A percentile compares a stretch with the other conserved stretches of the same genome.
phyloP scores from a whole-genome alignment of 2,329 filamentous ascomycete species.

The Claviceps monticola region DNA sequence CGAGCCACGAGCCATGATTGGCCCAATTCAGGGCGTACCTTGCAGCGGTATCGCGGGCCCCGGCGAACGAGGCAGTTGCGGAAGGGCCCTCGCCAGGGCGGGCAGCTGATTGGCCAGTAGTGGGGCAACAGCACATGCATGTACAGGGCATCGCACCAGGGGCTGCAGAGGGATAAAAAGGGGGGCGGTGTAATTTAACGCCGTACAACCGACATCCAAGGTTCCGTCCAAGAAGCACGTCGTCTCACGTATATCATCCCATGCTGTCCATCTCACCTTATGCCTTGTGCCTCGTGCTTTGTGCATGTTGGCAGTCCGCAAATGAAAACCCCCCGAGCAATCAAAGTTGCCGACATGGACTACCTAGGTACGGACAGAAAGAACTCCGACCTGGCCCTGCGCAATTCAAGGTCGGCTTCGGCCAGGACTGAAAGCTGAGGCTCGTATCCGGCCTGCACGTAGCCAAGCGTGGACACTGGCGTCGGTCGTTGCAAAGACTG shows the following conservation, averaged over 20 bases:
- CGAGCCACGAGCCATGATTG: not conserved
- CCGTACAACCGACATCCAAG: not conserved
- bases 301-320: no score
- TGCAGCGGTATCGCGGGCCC: conserved; percentile 1
- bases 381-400: not conserved
- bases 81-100: conserved; percentile 1
- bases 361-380: not conserved
- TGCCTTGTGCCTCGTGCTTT: no score
- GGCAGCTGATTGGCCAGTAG: not conserved
- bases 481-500: no score
- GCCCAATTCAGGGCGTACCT: conserved; percentile 1
- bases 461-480: no score
- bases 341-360: not conserved
- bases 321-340: no score
- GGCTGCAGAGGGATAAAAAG: not conserved
- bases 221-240: no score
- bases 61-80: conserved; percentile 10
- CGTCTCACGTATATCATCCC: no score
- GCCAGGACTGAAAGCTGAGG: not conserved
- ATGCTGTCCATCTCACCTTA: no score
- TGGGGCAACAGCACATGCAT: not conserved
- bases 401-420: not conserved
- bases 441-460: no score
- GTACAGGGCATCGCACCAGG: not conserved
- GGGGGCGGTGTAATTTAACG: conserved; percentile 5